Evolutionary conservation across 2,329 filamentous ascomycete genomes (phyloP).

Genomic region (Nothomitra cinnamomea): DNA sequence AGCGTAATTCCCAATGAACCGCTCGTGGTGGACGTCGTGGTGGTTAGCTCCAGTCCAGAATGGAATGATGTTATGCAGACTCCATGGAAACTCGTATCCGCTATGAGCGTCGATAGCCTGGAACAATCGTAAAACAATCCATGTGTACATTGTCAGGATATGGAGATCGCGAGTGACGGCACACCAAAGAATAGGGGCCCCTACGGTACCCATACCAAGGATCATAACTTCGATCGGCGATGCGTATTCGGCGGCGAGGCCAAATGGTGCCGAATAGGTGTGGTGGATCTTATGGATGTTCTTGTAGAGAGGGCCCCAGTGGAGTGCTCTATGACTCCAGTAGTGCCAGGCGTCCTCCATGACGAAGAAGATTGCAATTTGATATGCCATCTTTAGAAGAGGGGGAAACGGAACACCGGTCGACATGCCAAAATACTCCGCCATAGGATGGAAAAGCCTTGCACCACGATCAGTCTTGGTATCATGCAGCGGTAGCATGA

Average conservation of each 20-base stretch:
- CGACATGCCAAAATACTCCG: constrained; percentile 76
- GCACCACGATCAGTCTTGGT: not conserved
- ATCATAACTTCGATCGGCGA: constrained; percentile 95
- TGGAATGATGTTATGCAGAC: constrained; percentile 81
- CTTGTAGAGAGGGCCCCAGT: constrained; percentile 92
- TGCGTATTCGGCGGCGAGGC: constrained; percentile 90
- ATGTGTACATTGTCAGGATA: constrained; percentile 93
- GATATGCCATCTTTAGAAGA: constrained; percentile 69
- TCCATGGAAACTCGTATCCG: constrained; percentile 98
- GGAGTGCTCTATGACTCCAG: constrained; percentile 82
- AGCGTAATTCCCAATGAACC: constrained; percentile 95
- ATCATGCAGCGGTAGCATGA: not conserved
- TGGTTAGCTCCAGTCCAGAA: constrained; percentile 97
- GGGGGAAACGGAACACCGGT: constrained; percentile 83
- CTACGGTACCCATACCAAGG: constrained; percentile 73
- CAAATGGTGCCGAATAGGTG: constrained; percentile 95
- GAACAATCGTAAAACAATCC: constrained; percentile 85
- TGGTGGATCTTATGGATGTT: constrained; percentile 98
- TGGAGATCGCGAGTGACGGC: constrained; percentile 73
- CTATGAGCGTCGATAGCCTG: constrained; percentile 97
- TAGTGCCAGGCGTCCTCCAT: constrained; percentile 98
- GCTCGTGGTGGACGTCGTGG: constrained; percentile 94
- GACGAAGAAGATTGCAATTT: constrained; percentile 88
- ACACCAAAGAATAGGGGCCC: constrained; percentile 69
- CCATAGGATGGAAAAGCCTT: constrained; percentile 86